phyloP scores from a whole-genome alignment of 2,329 filamentous ascomycete genomes.

The Cytospora chrysosperma region DNA sequence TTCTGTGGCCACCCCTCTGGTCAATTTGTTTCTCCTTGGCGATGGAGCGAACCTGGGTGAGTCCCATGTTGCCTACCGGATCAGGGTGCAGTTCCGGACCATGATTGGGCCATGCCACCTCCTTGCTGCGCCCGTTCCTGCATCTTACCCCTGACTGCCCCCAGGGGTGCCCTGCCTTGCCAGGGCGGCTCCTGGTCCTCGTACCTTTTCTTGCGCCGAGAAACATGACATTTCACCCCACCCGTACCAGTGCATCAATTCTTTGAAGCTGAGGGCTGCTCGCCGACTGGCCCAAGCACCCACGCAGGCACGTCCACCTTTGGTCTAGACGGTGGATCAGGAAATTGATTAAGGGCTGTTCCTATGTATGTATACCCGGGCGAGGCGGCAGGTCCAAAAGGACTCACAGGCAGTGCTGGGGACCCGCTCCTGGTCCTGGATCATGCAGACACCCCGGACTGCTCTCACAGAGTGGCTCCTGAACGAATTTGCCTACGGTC shows the following conservation, averaged over 20 bases:
- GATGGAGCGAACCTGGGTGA: conserved; percentile 5
- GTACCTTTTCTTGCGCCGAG: conserved; percentile 14
- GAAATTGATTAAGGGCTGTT: conserved; percentile 21
- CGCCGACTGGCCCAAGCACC: conserved; percentile 13
- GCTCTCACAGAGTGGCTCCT: conserved; percentile 20
- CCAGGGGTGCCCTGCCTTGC: conserved; percentile 14
- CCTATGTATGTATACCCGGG: conserved; percentile 18
- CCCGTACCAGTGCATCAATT: conserved; percentile 13
- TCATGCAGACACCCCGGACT: conserved; percentile 18
- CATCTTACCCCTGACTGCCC: conserved; percentile 23
- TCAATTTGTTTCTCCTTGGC: conserved; percentile 8
- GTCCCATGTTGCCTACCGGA: conserved; percentile 6
- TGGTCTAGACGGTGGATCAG: conserved; percentile 16
- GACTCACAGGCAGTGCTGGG: conserved; percentile 6
- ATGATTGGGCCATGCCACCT: conserved; percentile 20
- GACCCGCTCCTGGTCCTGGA: conserved; percentile 7
- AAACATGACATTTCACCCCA: conserved; percentile 7
- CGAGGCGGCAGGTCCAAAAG: conserved; percentile 19
- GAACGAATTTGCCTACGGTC: conserved; percentile 24
- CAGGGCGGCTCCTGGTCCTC: conserved; percentile 9
- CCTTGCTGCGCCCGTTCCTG: conserved; percentile 21
- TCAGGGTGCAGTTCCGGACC: neutral
- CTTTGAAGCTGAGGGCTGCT: conserved; percentile 9
- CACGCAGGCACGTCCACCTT: conserved; percentile 10
- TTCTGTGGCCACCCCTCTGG: conserved; percentile 19